Evolutionary conservation across 306 rosid species (phyloP).

Genomic region (Gastrolobium bilobum): DNA sequence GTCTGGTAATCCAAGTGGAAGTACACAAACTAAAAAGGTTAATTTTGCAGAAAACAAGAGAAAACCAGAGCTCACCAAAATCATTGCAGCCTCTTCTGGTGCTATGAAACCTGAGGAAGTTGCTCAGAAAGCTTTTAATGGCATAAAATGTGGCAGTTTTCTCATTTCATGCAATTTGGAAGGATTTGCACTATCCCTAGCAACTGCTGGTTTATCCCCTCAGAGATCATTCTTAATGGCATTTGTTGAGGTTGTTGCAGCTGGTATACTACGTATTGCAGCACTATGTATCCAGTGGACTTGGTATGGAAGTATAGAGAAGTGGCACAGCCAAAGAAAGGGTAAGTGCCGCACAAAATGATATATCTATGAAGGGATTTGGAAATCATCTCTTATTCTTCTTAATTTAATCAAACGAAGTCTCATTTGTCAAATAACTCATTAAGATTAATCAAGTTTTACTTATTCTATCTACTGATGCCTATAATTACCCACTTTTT

Average conservation of each 20-base stretch:
- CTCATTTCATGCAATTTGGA: constrained; percentile 80
- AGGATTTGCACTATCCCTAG: constrained; percentile 71
- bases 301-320: constrained; percentile 83
- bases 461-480: constrained; percentile 14
- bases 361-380: constrained; percentile 21
- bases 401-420: not conserved
- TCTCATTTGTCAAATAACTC: constrained; percentile 17
- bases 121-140: constrained; percentile 80
- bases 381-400: constrained; percentile 6
- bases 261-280: constrained; percentile 65
- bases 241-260: constrained; percentile 74
- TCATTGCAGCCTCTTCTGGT: constrained; percentile 77
- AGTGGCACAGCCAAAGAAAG: constrained; percentile 66
- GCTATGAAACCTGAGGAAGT: constrained; percentile 87
- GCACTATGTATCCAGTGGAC: constrained; percentile 80
- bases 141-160: constrained; percentile 80
- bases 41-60: constrained; percentile 72
- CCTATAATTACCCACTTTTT: not conserved
- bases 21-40: constrained; percentile 35
- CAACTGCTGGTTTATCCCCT: constrained; percentile 89
- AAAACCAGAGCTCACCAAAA: constrained; percentile 74
- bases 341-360: constrained; percentile 56
- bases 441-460: constrained; percentile 1
- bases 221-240: constrained; percentile 90
- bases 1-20: constrained; percentile 20